These are phyloP conservation scores for Diaporthe aspalathi DNA, from an alignment of 2,329 filamentous ascomycete genomes.

Conservation along the genomic window DNA sequence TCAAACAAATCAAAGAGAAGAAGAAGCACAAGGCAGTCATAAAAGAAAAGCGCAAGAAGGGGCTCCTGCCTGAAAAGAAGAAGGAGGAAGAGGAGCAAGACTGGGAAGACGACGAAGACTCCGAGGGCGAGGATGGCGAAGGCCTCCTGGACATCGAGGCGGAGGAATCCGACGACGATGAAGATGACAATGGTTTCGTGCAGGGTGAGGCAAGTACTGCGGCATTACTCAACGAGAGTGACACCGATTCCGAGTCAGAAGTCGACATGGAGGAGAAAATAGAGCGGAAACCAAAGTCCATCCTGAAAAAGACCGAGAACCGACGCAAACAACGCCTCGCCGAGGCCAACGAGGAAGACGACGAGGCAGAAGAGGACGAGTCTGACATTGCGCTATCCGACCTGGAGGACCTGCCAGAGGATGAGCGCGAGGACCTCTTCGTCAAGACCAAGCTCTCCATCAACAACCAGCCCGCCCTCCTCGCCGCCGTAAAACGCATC, in stretches of 20 bases:
- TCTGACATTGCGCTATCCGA: conserved; percentile 82
- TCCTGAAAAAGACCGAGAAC: conserved; percentile 60
- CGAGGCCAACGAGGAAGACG: conserved; percentile 63
- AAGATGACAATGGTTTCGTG: conserved; percentile 44
- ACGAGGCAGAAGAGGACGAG: conserved; percentile 86
- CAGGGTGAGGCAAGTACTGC: conserved; percentile 49
- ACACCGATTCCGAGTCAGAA: conserved; percentile 72
- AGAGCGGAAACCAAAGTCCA: conserved; percentile 54
- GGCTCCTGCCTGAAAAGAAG: conserved; percentile 42
- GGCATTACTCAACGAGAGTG: conserved; percentile 67
- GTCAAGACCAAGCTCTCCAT: conserved; percentile 94
- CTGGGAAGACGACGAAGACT: conserved; percentile 52
- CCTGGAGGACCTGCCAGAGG: conserved; percentile 78
- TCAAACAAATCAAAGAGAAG: conserved; percentile 62
- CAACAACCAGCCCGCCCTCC: conserved; percentile 93
- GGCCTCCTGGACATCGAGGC: conserved; percentile 38
- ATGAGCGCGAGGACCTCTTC: conserved; percentile 83
- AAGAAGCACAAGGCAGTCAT: conserved; percentile 57
- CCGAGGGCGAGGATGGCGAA: conserved; percentile 45
- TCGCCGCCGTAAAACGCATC: conserved; percentile 83
- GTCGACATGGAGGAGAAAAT: conserved; percentile 82
- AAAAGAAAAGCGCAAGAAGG: conserved; percentile 54
- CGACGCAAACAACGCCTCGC: conserved; percentile 51
- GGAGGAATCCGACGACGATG: conserved; percentile 46
- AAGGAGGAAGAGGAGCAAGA: conserved; percentile 48